These are phyloP conservation scores for Termitomyces heimii DNA, from an alignment of 768 basidiomycete species.

Conservation along the genomic window DNA sequence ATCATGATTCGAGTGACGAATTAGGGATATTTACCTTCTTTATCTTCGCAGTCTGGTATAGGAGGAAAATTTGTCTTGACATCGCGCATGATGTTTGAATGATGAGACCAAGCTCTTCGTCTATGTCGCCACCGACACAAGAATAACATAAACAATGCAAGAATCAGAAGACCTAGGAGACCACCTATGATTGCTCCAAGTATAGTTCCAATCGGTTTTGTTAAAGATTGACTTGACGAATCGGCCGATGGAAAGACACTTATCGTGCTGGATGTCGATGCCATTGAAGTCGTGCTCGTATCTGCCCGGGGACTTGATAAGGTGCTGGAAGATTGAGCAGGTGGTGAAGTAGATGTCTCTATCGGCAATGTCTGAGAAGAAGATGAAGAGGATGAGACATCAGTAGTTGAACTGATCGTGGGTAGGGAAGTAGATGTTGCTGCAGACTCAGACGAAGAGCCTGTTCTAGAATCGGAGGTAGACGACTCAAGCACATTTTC, in stretches of 20 bases:
- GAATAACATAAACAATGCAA: background rate
- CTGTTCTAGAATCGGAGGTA: background rate
- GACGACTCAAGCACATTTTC: background rate
- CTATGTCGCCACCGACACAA: background rate
- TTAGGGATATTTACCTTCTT: background rate
- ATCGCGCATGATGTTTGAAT: background rate
- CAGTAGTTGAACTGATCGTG: too few relatives aligned
- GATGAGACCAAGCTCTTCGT: background rate
- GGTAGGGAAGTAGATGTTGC: background rate
- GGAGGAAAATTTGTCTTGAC: background rate
- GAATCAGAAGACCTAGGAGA: background rate
- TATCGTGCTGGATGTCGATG: background rate
- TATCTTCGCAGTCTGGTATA: background rate
- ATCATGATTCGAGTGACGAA: background rate
- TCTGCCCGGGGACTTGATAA: background rate
- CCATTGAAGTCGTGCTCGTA: background rate
- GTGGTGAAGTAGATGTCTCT: background rate
- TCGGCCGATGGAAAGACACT: background rate
- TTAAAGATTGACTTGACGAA: background rate
- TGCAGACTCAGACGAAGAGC: background rate
- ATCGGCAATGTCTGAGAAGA: background rate
- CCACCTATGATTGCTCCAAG: conserved; percentile 2
- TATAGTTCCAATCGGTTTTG: background rate
- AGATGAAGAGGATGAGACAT: background rate
- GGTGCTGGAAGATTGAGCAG: background rate